Evolutionary conservation across 108 stramenopile species (phyloP).

Genomic region (Nitzschia putrida): DNA sequence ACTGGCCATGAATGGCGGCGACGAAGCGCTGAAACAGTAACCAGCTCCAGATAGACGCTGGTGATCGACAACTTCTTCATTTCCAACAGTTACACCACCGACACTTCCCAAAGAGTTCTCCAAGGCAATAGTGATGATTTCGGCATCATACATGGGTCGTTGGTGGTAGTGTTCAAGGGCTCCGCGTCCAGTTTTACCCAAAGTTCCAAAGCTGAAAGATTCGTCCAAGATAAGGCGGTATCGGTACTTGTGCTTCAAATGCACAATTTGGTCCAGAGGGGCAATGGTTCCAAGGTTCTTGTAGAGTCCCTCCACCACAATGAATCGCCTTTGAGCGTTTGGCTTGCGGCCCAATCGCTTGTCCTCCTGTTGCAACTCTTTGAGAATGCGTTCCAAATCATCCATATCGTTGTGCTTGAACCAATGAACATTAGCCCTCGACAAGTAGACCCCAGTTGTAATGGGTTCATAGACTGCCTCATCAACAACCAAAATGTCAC

Average conservation of each 20-base stretch:
- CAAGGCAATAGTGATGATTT: conserved; percentile 89
- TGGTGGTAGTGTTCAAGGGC: conserved; percentile 65
- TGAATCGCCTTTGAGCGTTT: conserved; percentile 93
- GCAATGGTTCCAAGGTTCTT: conserved; percentile 91
- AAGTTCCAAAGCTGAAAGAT: conserved; percentile 87
- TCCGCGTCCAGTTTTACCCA: conserved; percentile 90
- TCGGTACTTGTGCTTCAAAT: conserved; percentile 87
- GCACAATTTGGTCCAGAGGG: conserved; percentile 87
- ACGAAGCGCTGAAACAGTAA: conserved; percentile 97
- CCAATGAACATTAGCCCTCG: conserved; percentile 86
- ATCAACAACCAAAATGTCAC: conserved; percentile 93
- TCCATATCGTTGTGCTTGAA: conserved; percentile 97
- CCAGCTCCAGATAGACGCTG: conserved; percentile 97
- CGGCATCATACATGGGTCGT: conserved; percentile 79
- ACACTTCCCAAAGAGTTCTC: conserved; percentile 92
- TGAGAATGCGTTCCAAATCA: conserved; percentile 91
- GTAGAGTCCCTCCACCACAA: conserved; percentile 97
- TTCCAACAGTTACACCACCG: conserved; percentile 96
- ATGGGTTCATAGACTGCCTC: conserved; percentile 91
- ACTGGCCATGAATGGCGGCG: conserved; percentile 94
- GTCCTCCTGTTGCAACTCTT: conserved; percentile 76
- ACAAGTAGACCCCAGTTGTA: conserved; percentile 86
- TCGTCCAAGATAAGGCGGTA: conserved; percentile 97
- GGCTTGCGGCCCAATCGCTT: conserved; percentile 60
- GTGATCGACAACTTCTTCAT: conserved; percentile 96